These are phyloP conservation scores for Vachellia collinsii DNA, from an alignment of 306 rosid genomes.

Conservation along the genomic window DNA sequence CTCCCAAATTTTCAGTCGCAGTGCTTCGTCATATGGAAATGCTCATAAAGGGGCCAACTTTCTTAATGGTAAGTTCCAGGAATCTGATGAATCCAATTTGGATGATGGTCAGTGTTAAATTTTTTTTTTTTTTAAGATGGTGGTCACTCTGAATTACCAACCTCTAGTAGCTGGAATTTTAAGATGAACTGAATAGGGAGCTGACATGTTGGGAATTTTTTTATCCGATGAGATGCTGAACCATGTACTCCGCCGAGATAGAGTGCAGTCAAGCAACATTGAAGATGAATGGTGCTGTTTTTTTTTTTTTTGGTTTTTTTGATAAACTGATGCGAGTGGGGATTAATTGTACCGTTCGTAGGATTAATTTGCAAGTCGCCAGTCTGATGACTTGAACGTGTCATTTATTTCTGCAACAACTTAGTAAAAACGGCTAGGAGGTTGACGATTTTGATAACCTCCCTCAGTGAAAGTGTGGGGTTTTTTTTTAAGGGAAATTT, in stretches of 20 bases:
- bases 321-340: neutral
- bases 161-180: conserved; percentile 66
- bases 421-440: no score
- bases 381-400: conserved; percentile 38
- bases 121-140: conserved; percentile 33
- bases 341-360: neutral
- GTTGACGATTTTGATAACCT: no score
- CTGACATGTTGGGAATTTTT: conserved; percentile 78
- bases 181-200: conserved; percentile 62
- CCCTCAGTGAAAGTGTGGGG: no score
- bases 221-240: conserved; percentile 54
- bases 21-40: conserved; percentile 75
- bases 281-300: conserved; percentile 68
- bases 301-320: no score
- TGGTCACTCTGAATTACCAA: conserved; percentile 36
- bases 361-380: conserved; percentile 26
- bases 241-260: conserved; percentile 62
- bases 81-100: conserved; percentile 48
- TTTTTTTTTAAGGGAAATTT: no score
- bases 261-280: no score
- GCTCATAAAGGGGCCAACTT: conserved; percentile 50
- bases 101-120: conserved; percentile 80
- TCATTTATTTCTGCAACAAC: no score
- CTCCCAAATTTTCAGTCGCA: conserved; percentile 65
- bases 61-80: conserved; percentile 54